Evolutionary conservation across 2,329 filamentous ascomycete species (phyloP).

Genomic region (Xylaria sp.): DNA sequence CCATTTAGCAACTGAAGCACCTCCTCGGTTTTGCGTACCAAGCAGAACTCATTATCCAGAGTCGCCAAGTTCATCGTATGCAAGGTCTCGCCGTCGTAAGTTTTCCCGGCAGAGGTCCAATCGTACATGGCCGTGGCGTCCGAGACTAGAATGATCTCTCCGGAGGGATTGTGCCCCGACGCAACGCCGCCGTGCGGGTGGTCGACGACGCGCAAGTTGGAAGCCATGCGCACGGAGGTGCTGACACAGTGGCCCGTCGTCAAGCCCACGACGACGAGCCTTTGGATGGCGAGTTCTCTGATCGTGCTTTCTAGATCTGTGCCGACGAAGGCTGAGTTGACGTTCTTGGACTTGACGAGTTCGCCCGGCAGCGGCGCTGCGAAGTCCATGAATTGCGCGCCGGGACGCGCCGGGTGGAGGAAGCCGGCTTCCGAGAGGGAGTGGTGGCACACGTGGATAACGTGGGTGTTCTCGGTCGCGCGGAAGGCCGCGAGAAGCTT

Average conservation of each 20-base stretch:
- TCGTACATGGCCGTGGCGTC: conserved; percentile 61
- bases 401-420: conserved; percentile 53
- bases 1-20: conserved; percentile 41
- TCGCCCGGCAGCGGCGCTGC: conserved; percentile 51
- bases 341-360: conserved; percentile 55
- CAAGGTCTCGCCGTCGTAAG: conserved; percentile 58
- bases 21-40: conserved; percentile 53
- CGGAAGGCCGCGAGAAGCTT: conserved; percentile 51
- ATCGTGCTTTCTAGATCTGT: conserved; percentile 56
- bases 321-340: conserved; percentile 60
- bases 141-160: conserved; percentile 55
- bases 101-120: conserved; percentile 48
- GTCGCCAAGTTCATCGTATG: conserved; percentile 59
- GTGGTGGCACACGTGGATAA: conserved; percentile 60
- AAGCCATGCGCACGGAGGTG: conserved; percentile 60
- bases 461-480: conserved; percentile 38
- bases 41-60: conserved; percentile 58
- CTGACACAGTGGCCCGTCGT: conserved; percentile 63
- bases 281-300: conserved; percentile 49
- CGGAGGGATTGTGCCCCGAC: conserved; percentile 40
- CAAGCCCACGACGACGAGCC: conserved; percentile 56
- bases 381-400: conserved; percentile 42
- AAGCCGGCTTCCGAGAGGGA: conserved; percentile 51
- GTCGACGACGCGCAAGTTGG: conserved; percentile 58
- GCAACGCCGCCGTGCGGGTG: conserved; percentile 28